Conservation (phyloP, 129 eudicot genomes). For the Saussurea involucrata region DNA sequence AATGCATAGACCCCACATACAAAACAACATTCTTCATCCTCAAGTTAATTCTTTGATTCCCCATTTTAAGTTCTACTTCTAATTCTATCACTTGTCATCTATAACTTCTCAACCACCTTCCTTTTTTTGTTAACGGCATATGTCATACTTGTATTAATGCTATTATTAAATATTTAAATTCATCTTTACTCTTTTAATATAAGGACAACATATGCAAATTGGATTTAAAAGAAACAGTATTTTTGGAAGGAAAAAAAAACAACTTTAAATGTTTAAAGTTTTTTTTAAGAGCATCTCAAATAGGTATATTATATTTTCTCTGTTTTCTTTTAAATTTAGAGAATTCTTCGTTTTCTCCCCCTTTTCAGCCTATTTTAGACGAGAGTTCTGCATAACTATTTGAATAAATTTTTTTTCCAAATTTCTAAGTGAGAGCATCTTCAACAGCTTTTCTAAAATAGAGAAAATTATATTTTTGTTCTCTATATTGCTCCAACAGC, state of each 20-base stretch:
- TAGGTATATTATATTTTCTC: too few species aligned
- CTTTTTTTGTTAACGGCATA: not conserved
- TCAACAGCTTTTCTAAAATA: too few species aligned
- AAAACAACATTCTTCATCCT: conserved; percentile 27
- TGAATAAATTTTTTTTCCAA: too few species aligned
- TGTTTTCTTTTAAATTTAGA: too few species aligned
- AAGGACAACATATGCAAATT: not conserved
- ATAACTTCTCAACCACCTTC: conserved; percentile 22
- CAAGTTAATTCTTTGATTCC: conserved; percentile 12
- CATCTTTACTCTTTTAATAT: not conserved
- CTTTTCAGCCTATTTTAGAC: too few species aligned
- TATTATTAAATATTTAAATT: not conserved
- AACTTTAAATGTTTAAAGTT: too few species aligned
- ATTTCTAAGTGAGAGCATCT: too few species aligned
- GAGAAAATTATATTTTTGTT: too few species aligned
- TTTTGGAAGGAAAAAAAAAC: not conserved
- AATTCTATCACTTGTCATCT: conserved; percentile 11
- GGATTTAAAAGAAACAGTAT: not conserved
- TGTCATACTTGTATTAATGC: not conserved
- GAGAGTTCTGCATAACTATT: too few species aligned
- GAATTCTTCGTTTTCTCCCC: too few species aligned
- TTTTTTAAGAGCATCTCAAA: too few species aligned
- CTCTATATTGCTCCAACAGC: too few species aligned
- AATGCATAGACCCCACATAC: conserved; percentile 13
- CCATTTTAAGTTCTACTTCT: conserved; percentile 9